Conservation (phyloP, 768 basidiomycete species). For the Boletellus sp. region DNA sequence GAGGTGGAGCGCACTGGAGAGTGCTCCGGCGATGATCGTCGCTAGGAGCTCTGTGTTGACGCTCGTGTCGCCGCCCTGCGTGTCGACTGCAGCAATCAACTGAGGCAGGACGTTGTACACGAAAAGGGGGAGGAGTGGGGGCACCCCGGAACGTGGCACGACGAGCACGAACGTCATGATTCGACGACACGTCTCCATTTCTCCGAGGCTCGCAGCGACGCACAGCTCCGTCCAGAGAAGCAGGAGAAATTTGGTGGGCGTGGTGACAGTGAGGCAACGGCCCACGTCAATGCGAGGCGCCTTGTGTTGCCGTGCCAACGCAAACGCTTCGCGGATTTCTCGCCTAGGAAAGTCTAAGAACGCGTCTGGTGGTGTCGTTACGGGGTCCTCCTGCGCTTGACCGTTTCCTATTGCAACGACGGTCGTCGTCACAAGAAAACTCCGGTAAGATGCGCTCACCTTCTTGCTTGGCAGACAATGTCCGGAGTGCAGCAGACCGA, state of each 20-base stretch:
- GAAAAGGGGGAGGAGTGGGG: conserved; percentile 73
- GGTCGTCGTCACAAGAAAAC: background rate
- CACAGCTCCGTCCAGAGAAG: conserved; percentile 67
- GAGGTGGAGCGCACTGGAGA: conserved; percentile 65
- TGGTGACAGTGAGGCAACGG: conserved; percentile 54
- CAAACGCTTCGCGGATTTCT: conserved; percentile 55
- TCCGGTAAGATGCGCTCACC: conserved; percentile 30
- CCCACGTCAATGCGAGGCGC: conserved; percentile 63
- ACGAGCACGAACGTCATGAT: conserved; percentile 67
- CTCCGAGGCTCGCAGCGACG: conserved; percentile 50
- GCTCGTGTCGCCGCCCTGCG: conserved; percentile 48
- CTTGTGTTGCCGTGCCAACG: conserved; percentile 56
- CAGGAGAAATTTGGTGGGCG: conserved; percentile 60
- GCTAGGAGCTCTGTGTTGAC: conserved; percentile 61
- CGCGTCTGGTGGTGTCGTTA: conserved; percentile 28
- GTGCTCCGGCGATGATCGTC: conserved; percentile 58
- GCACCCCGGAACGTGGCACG: conserved; percentile 50
- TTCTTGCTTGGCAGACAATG: conserved; percentile 35
- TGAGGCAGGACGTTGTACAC: conserved; percentile 63
- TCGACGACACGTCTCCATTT: conserved; percentile 59
- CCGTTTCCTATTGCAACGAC: conserved; percentile 11
- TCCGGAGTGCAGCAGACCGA: conserved; percentile 36
- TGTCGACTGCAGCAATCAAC: conserved; percentile 53
- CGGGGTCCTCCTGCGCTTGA: conserved; percentile 15
- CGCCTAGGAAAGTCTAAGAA: conserved; percentile 54